A percentile compares a stretch with the other conserved stretches of the same genome.
phyloP scores from a whole-genome alignment of 2,329 filamentous ascomycete species.

The Trichoderma endophyticum region DNA sequence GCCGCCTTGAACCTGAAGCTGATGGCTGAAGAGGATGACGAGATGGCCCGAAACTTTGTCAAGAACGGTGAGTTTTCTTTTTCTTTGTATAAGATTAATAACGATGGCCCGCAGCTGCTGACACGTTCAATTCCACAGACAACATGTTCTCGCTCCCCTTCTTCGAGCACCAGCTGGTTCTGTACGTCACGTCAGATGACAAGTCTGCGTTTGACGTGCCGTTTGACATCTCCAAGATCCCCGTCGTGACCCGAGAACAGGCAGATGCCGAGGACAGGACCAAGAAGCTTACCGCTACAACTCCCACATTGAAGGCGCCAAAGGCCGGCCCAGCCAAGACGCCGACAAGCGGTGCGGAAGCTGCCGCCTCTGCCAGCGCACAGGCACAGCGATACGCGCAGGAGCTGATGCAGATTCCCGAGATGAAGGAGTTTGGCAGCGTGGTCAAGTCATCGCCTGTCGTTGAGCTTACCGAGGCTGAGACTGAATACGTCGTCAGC shows the following conservation, averaged over 20 bases:
- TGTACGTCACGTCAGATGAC: constrained; percentile 93
- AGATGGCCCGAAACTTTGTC: constrained; percentile 81
- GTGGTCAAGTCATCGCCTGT: constrained; percentile 87
- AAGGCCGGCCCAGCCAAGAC: constrained; percentile 74
- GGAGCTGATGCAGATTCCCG: constrained; percentile 82
- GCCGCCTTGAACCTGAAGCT: constrained; percentile 88
- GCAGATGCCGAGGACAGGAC: constrained; percentile 93
- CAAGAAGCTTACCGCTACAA: constrained; percentile 92
- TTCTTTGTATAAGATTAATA: background rate
- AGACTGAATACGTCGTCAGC: constrained; percentile 94
- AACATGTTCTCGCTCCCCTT: constrained; percentile 92
- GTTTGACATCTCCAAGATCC: constrained; percentile 89
- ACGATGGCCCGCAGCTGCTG: constrained; percentile 17
- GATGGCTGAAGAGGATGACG: constrained; percentile 89
- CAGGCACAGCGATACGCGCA: constrained; percentile 85
- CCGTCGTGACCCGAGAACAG: constrained; percentile 91
- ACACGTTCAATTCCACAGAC: constrained; percentile 49
- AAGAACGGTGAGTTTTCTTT: constrained; percentile 67
- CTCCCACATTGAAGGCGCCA: constrained; percentile 90
- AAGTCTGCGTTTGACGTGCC: constrained; percentile 78
- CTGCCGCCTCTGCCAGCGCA: constrained; percentile 71
- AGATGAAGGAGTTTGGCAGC: constrained; percentile 83
- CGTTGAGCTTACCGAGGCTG: constrained; percentile 90
- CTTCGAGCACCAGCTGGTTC: constrained; percentile 94
- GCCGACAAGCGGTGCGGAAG: constrained; percentile 66